A percentile compares a stretch with the other conserved stretches of the same genome.
phyloP scores from a whole-genome alignment of 2,329 filamentous ascomycete genomes.

The Ophiostoma sp. region DNA sequence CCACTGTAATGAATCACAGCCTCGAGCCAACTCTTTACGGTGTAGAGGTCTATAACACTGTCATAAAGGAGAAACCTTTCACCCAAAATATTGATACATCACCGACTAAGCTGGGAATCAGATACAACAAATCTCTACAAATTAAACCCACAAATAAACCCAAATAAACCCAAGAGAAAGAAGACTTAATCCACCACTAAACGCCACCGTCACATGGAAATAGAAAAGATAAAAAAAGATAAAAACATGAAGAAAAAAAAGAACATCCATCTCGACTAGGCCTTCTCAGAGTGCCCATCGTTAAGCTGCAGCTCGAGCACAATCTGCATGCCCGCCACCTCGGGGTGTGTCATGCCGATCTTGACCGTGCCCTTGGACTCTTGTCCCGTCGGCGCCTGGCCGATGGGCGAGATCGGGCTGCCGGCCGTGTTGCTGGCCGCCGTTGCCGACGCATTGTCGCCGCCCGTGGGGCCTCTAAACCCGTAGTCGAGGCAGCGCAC shows the following conservation, averaged over 20 bases:
- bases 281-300: slow-evolving; percentile 57
- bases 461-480: slow-evolving; percentile 55
- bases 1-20: background rate
- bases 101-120: background rate
- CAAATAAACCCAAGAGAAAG: background rate
- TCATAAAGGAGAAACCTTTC: background rate
- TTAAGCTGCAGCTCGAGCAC: slow-evolving; percentile 90
- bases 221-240: background rate
- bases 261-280: background rate
- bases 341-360: slow-evolving; percentile 90
- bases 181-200: background rate
- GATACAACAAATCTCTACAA: background rate
- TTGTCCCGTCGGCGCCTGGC: slow-evolving; percentile 29
- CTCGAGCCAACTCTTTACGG: background rate
- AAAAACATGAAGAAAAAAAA: background rate
- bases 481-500: slow-evolving; percentile 88
- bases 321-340: slow-evolving; percentile 76
- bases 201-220: background rate
- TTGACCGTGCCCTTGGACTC: slow-evolving; percentile 74
- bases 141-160: no score
- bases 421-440: slow-evolving; percentile 21
- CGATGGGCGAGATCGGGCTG: slow-evolving; percentile 34
- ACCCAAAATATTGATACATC: background rate
- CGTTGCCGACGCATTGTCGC: slow-evolving; percentile 33
- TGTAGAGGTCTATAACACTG: background rate